These are phyloP conservation scores for Fomes fomentarius DNA, from an alignment of 1,284 basidiomycete species.

Conservation along the genomic window DNA sequence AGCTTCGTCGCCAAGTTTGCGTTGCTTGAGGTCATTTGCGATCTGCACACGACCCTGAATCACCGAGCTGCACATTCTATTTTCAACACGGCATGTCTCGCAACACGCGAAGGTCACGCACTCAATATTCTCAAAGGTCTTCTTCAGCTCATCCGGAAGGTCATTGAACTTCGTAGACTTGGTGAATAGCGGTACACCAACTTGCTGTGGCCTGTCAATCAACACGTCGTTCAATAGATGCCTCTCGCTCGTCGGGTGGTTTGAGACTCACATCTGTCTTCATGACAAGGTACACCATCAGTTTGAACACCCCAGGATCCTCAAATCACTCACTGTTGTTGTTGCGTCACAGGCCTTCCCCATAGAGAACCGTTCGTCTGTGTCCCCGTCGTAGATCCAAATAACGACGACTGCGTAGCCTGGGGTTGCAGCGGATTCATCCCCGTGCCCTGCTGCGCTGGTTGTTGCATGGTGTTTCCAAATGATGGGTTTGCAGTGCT, in stretches of 20 bases:
- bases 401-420: conserved; percentile 17
- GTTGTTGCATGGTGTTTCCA: conserved; percentile 19
- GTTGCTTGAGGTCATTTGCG: conserved; percentile 74
- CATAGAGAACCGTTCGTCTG: conserved; percentile 16
- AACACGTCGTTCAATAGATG: too few species aligned
- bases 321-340: conserved; percentile 29
- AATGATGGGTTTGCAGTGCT: conserved; percentile 11
- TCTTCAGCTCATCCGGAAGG: conserved; percentile 70
- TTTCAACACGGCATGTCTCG: neutral
- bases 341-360: conserved; percentile 25
- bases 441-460: conserved; percentile 22
- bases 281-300: neutral
- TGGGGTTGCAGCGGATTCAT: conserved; percentile 15
- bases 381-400: conserved; percentile 16
- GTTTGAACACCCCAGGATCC: neutral
- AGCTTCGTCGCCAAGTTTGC: conserved; percentile 76
- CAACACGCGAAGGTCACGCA: conserved; percentile 37
- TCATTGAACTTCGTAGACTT: conserved; percentile 86
- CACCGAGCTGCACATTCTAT: conserved; percentile 48
- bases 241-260: too few species aligned
- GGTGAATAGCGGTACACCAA: conserved; percentile 55
- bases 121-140: conserved; percentile 73
- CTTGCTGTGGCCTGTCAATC: conserved; percentile 27
- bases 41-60: conserved; percentile 81
- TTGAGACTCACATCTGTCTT: neutral